A percentile compares a stretch with the other conserved stretches of the same genome.
Conservation (phyloP, 2,329 filamentous ascomycete species). For the Zasmidium cellare region DNA sequence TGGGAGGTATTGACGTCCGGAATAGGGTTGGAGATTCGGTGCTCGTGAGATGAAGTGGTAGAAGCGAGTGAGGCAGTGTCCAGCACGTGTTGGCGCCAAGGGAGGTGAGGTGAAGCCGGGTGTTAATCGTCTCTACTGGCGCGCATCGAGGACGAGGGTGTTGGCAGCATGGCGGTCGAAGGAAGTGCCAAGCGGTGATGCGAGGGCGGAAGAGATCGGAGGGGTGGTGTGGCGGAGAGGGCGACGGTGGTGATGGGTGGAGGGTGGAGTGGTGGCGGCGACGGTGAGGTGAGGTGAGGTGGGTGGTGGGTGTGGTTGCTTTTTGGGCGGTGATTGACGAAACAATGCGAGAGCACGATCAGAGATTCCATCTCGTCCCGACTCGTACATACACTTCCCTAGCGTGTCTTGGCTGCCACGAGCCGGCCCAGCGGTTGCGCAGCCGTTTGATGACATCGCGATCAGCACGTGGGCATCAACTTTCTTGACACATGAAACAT, state of each 20-base stretch:
- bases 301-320: neutral
- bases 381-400: neutral
- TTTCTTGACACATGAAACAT: no score
- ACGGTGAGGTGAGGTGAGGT: neutral
- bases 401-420: neutral
- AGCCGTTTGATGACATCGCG: neutral
- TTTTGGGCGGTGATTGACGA: neutral
- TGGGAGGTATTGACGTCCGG: neutral
- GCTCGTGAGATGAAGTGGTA: no score
- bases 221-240: neutral
- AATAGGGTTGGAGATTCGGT: no score
- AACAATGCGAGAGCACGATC: no score
- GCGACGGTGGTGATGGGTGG: neutral
- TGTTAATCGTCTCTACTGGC: neutral
- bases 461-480: neutral
- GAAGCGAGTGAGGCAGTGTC: neutral
- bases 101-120: neutral
- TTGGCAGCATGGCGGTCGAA: neutral
- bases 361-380: neutral
- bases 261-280: neutral
- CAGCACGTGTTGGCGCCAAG: neutral
- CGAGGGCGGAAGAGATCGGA: neutral
- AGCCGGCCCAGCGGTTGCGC: neutral
- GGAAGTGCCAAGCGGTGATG: neutral
- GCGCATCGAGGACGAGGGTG: neutral